Evolutionary conservation across 768 basidiomycete genomes (phyloP).

Genomic region (Suillus brevipes): DNA sequence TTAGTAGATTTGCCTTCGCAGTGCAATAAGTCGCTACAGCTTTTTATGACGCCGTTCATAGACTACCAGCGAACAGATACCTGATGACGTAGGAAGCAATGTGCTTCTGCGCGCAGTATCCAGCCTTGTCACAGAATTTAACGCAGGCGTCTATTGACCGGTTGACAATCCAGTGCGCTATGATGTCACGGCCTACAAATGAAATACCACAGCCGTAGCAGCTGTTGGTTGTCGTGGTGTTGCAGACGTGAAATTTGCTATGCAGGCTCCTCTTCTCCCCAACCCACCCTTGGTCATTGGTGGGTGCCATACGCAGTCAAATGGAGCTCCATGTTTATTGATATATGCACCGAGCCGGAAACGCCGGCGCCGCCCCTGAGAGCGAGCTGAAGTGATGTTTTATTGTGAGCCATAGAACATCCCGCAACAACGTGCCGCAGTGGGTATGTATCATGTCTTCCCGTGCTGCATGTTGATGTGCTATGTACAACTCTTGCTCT

Average conservation of each 20-base stretch:
- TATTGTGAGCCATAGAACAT: neutral
- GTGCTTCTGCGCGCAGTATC: neutral
- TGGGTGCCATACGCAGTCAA: neutral
- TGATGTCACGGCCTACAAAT: neutral
- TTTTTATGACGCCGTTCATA: neutral
- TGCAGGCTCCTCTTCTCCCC: neutral
- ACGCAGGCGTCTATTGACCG: no score
- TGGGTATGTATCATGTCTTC: neutral
- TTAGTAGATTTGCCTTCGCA: neutral
- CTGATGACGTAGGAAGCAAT: neutral
- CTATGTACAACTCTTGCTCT: neutral
- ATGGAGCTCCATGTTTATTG: neutral
- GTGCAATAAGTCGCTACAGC: neutral
- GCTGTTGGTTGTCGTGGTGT: neutral
- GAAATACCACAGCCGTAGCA: neutral
- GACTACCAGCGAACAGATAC: no score
- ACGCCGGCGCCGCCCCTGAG: no score
- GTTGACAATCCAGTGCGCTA: neutral
- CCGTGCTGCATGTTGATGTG: neutral
- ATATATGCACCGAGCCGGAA: neutral
- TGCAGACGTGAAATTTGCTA: neutral
- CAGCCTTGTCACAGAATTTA: neutral
- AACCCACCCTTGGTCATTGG: neutral
- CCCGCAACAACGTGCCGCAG: neutral
- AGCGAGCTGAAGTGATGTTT: neutral